Evolutionary conservation across 352 stramenopile species (phyloP).

Genomic region (Globisporangium heterothallicum): DNA sequence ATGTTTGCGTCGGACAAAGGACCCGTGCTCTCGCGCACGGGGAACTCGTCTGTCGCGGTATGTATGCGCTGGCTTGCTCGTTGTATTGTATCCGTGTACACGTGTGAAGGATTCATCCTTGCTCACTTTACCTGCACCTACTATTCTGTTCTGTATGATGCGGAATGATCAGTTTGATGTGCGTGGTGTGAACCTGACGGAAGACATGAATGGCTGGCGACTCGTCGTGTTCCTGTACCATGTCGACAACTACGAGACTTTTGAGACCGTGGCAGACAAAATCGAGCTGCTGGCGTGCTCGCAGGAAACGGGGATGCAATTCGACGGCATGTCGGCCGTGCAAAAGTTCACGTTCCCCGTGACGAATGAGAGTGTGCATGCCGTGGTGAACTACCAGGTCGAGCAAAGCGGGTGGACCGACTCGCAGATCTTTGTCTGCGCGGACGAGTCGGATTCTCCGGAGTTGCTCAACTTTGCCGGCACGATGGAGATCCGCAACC

Average conservation of each 20-base stretch:
- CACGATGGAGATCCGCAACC: slow-evolving; percentile 75
- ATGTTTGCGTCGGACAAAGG: slow-evolving; percentile 75
- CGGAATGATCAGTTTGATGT: slow-evolving; percentile 41
- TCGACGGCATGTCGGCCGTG: slow-evolving; percentile 62
- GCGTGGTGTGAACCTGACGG: slow-evolving; percentile 63
- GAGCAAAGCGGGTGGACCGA: slow-evolving; percentile 69
- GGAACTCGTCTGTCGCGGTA: slow-evolving; percentile 65
- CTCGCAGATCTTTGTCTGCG: slow-evolving; percentile 76
- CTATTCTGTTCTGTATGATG: too few species aligned
- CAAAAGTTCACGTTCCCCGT: slow-evolving; percentile 63
- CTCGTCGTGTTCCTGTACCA: slow-evolving; percentile 84
- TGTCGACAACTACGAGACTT: slow-evolving; percentile 60
- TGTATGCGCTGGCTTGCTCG: slow-evolving; percentile 3
- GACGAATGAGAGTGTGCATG: slow-evolving; percentile 43
- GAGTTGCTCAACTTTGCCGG: slow-evolving; percentile 60
- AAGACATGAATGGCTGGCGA: slow-evolving; percentile 58
- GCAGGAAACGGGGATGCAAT: slow-evolving; percentile 26
- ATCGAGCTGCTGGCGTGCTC: slow-evolving; percentile 75
- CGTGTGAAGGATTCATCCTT: neutral
- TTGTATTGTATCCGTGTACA: neutral
- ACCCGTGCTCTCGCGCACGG: slow-evolving; percentile 51
- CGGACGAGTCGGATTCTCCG: slow-evolving; percentile 35
- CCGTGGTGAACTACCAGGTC: slow-evolving; percentile 50
- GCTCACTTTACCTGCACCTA: neutral
- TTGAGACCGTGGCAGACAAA: slow-evolving; percentile 56